Base-by-base conservation (phyloP, 805 yeast genomes). In the Schizosaccharomyces octosporus region DNA sequence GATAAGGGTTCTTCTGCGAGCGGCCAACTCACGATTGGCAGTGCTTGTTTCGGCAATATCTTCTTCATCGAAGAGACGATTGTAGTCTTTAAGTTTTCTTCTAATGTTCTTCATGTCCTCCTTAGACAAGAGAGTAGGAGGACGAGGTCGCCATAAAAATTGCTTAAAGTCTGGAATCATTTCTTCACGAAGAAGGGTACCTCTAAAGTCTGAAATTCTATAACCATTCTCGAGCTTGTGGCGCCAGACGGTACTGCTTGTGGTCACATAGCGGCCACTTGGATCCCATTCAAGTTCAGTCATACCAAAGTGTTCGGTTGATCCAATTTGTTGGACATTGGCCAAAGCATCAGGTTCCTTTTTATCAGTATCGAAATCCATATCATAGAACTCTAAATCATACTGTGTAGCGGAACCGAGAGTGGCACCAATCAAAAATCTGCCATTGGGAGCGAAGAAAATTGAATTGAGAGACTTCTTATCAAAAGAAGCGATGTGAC, bases 141-240 rank as follows among this genome's bases (percentile, higher is more conserved):
- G 98, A 75, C 98, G 83, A 69, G 97, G 97, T 78, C 99, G 85
- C 99, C 99, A 93, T 64, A 81, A 76, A 69, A 90, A 86, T 64
- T 85, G 89, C 74, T 82, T 85, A 80, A 93, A 87, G 62, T 83
- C 85, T 67, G 86, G 93, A 64, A 86, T 72, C 29, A 78, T 72
- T 69, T 89, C 95, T 67, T 85, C 93, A 66, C 83, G 81, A 64
- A 87, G 72, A 65, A 82, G 66, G 66, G 76, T 78, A 69, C 98
- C 99, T 60, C 85, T 83, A 72, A 86, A 78, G 71, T 88, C 94
- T 74, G 78, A 89, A 65, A 93, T 74, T 72, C 81, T 86, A 80
- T 82, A 93, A 65, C 98, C 98, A 68, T 89, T 87, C 70, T 87
- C 95, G 64, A 85, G 78, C 68, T 82, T 79, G 69, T 85, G 93